Conservation (phyloP, 805 yeast genomes). For the Scheffersomyces ergatensis region DNA sequence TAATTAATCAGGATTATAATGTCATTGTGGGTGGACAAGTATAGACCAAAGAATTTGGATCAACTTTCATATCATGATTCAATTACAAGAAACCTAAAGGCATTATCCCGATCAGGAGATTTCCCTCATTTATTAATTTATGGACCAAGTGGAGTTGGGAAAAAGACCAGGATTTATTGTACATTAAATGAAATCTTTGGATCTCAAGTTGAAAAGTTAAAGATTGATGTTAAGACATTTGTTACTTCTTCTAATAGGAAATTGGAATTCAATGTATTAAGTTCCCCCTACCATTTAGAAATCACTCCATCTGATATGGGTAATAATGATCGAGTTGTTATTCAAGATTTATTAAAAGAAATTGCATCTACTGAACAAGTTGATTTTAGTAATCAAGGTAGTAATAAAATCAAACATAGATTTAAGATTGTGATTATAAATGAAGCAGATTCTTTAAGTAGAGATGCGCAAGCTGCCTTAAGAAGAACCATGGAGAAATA, state of each 20-base stretch:
- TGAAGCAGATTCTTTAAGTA: constrained; percentile 84
- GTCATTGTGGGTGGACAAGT: constrained; percentile 97
- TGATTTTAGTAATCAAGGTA: constrained; percentile 59
- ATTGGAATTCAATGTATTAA: constrained; percentile 88
- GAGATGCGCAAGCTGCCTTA: constrained; percentile 95
- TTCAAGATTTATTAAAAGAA: constrained; percentile 90
- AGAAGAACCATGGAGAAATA: constrained; percentile 96
- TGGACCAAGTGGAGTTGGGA: constrained; percentile 97
- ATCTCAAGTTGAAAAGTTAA: constrained; percentile 68
- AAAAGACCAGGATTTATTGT: constrained; percentile 87
- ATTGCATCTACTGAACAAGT: constrained; percentile 94
- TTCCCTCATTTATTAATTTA: constrained; percentile 90
- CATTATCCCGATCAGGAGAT: constrained; percentile 69
- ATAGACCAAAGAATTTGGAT: constrained; percentile 71
- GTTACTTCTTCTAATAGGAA: constrained; percentile 72
- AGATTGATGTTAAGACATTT: constrained; percentile 86
- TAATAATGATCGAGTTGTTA: constrained; percentile 89
- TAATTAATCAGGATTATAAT: constrained; percentile 29
- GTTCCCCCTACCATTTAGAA: constrained; percentile 87
- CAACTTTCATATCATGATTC: constrained; percentile 65
- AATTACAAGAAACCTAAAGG: constrained; percentile 60
- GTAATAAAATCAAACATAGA: constrained; percentile 44
- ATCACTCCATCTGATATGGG: constrained; percentile 98
- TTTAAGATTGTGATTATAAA: constrained; percentile 83
- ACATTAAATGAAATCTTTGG: constrained; percentile 81